Percentiles rank a stretch among this genome's conserved stretches.
These are phyloP conservation scores for Phytophthora sp. DNA, from an alignment of 352 stramenopile genomes.

Conservation along the genomic window DNA sequence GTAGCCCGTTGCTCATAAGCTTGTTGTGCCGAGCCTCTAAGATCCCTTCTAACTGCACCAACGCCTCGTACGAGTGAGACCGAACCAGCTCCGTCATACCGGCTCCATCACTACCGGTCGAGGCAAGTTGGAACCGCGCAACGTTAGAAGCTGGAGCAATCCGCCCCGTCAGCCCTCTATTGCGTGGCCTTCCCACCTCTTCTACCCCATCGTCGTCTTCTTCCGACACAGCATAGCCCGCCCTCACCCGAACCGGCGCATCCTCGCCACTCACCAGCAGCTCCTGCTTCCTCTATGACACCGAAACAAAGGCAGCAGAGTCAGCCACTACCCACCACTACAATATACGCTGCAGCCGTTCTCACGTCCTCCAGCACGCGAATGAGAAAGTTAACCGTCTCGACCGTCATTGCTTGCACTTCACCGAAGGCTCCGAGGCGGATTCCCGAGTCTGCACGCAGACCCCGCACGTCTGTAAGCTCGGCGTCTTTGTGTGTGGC, in stretches of 20 bases:
- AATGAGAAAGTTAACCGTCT: conserved; percentile 78
- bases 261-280: conserved; percentile 33
- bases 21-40: conserved; percentile 75
- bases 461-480: background rate
- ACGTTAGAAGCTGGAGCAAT: background rate
- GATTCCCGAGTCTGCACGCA: conserved; percentile 1
- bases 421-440: conserved; percentile 52
- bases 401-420: conserved; percentile 56
- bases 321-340: background rate
- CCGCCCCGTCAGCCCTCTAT: background rate
- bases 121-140: conserved; percentile 17
- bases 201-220: background rate
- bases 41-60: conserved; percentile 76
- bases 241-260: background rate
- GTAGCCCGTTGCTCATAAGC: conserved; percentile 61
- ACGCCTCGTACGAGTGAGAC: conserved; percentile 76
- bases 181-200: conserved; percentile 7
- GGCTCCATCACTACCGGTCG: background rate
- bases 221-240: background rate
- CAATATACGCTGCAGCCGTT: background rate
- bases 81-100: conserved; percentile 33
- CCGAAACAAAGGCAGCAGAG: conserved; percentile 4
- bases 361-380: conserved; percentile 66
- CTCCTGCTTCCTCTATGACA: conserved; percentile 50
- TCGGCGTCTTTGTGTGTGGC: conserved; percentile 27